Evolutionary conservation across 2,329 filamentous ascomycete species (phyloP).

Genomic region (Talaromyces sp.): DNA sequence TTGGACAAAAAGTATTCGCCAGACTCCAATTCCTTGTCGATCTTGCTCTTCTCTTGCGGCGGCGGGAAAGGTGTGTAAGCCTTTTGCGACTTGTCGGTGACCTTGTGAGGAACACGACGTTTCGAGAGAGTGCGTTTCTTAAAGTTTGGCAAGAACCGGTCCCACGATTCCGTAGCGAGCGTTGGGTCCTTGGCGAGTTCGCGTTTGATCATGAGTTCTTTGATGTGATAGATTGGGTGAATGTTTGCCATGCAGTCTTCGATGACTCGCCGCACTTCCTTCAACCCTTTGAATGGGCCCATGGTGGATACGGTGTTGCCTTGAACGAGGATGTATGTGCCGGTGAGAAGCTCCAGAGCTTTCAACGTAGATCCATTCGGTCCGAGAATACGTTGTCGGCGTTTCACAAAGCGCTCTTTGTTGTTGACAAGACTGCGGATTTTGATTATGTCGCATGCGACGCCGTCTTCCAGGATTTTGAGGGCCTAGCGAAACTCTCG

Average conservation of each 20-base stretch:
- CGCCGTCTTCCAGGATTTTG: slow-evolving; percentile 88
- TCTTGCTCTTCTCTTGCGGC: slow-evolving; percentile 96
- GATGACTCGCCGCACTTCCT: slow-evolving; percentile 83
- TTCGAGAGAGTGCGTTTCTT: slow-evolving; percentile 89
- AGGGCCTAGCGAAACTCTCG: slow-evolving; percentile 54
- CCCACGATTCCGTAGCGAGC: slow-evolving; percentile 85
- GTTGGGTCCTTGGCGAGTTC: slow-evolving; percentile 87
- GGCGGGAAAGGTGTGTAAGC: slow-evolving; percentile 96
- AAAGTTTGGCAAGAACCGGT: slow-evolving; percentile 93
- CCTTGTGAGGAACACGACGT: slow-evolving; percentile 73
- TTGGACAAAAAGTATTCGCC: slow-evolving; percentile 96
- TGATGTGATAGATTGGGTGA: slow-evolving; percentile 87
- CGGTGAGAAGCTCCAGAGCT: slow-evolving; percentile 84
- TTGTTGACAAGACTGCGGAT: slow-evolving; percentile 85
- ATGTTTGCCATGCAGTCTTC: slow-evolving; percentile 97
- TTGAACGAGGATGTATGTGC: slow-evolving; percentile 91
- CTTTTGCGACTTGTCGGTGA: slow-evolving; percentile 93
- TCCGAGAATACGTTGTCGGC: slow-evolving; percentile 86
- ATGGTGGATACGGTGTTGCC: slow-evolving; percentile 92
- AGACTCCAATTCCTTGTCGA: slow-evolving; percentile 95
- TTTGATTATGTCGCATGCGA: slow-evolving; percentile 94
- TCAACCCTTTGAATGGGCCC: slow-evolving; percentile 88
- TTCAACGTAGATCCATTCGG: slow-evolving; percentile 90
- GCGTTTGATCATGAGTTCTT: slow-evolving; percentile 90
- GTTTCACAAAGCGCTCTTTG: slow-evolving; percentile 93